Percentiles rank a stretch among this genome's conserved stretches.
Conservation (phyloP, 805 yeast species). For the Hanseniaspora hatyaiensis region DNA sequence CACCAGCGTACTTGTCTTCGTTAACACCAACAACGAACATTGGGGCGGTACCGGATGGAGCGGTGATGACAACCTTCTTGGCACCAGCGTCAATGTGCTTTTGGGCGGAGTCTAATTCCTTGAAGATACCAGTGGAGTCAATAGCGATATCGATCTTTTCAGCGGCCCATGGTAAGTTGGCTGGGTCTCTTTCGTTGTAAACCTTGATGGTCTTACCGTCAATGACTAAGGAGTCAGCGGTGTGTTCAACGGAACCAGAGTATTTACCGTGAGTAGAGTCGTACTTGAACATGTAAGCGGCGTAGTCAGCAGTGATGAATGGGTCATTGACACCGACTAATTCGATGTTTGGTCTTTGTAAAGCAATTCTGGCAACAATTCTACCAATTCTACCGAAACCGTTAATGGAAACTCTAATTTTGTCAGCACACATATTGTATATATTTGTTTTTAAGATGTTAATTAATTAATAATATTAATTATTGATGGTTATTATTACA, state of each 20-base stretch:
- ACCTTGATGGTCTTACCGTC: conserved; percentile 42
- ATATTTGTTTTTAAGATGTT: neutral
- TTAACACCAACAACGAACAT: conserved; percentile 66
- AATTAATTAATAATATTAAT: conserved; percentile 8
- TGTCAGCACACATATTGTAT: conserved; percentile 16
- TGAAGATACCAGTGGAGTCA: conserved; percentile 66
- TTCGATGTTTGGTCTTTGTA: conserved; percentile 40
- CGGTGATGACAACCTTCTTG: conserved; percentile 60
- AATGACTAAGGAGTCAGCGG: conserved; percentile 41
- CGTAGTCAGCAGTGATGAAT: conserved; percentile 54
- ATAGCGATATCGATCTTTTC: conserved; percentile 50
- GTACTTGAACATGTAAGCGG: conserved; percentile 65
- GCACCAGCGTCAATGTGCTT: conserved; percentile 65
- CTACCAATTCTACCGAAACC: conserved; percentile 68
- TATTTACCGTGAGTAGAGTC: conserved; percentile 60
- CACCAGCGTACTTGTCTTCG: conserved; percentile 46
- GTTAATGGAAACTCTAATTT: conserved; percentile 45
- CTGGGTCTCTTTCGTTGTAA: conserved; percentile 58
- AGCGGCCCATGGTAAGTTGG: conserved; percentile 57
- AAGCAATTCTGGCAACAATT: conserved; percentile 53
- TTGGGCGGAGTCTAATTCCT: conserved; percentile 51
- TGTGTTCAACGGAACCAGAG: conserved; percentile 46
- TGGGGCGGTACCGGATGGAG: conserved; percentile 62
- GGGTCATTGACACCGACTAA: conserved; percentile 63
- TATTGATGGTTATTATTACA: conserved; percentile 13